These are phyloP conservation scores for Penicillium crustosum DNA, from an alignment of 2,329 filamentous ascomycete genomes.

Conservation along the genomic window DNA sequence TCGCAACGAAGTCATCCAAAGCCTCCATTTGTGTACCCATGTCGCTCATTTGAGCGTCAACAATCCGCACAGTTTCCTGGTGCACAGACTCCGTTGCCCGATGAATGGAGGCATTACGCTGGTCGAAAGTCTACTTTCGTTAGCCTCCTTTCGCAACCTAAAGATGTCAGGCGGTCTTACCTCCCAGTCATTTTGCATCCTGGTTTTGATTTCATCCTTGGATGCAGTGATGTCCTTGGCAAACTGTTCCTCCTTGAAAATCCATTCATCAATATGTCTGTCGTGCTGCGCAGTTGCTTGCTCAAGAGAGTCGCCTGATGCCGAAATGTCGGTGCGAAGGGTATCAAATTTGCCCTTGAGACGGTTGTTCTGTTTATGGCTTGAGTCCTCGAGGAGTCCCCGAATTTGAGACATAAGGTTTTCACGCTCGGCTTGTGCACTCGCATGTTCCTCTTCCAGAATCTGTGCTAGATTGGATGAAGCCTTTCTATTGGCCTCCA, in stretches of 20 bases:
- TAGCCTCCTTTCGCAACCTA: slow-evolving; percentile 22
- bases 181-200: slow-evolving; percentile 83
- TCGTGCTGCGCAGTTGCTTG: slow-evolving; percentile 65
- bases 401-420: slow-evolving; percentile 74
- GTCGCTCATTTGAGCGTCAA: slow-evolving; percentile 83
- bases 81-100: slow-evolving; percentile 83
- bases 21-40: slow-evolving; percentile 86
- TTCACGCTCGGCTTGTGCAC: slow-evolving; percentile 71
- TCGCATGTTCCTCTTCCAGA: slow-evolving; percentile 72
- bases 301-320: slow-evolving; percentile 65
- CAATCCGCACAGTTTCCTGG: slow-evolving; percentile 82
- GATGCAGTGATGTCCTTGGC: slow-evolving; percentile 71
- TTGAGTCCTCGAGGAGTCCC: slow-evolving; percentile 71
- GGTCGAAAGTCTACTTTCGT: slow-evolving; percentile 62
- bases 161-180: slow-evolving; percentile 48
- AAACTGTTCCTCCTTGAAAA: slow-evolving; percentile 65
- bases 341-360: slow-evolving; percentile 62
- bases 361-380: slow-evolving; percentile 70
- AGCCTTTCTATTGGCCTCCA: slow-evolving; percentile 67
- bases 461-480: slow-evolving; percentile 67
- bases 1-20: slow-evolving; percentile 84
- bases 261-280: slow-evolving; percentile 73
- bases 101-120: slow-evolving; percentile 80
- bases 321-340: slow-evolving; percentile 64
- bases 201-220: slow-evolving; percentile 74